Conservation (phyloP, 2,329 filamentous ascomycete species). For the Stagonosporopsis cucurbitacearum region DNA sequence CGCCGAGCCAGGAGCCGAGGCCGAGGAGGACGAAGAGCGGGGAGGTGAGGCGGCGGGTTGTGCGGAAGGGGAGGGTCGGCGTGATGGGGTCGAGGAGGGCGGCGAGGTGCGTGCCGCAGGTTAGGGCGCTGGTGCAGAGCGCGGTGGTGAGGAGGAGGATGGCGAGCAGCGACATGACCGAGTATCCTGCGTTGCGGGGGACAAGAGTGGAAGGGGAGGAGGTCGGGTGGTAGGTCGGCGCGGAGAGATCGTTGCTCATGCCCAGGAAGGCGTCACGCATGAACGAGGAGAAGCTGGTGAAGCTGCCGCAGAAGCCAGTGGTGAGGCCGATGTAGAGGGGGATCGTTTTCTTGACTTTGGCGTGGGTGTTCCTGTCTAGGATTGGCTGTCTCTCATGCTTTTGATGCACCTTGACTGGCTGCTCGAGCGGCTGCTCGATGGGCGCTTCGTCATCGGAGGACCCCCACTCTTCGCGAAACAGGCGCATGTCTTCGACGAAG, state of each 20-base stretch:
- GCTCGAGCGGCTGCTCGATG: conserved; percentile 27
- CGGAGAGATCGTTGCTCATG: conserved; percentile 73
- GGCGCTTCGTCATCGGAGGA: conserved; percentile 30
- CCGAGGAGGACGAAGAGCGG: conserved; percentile 68
- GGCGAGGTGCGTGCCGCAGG: conserved; percentile 77
- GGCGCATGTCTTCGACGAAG: conserved; percentile 75
- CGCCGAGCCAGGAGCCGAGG: conserved; percentile 78
- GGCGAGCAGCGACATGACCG: conserved; percentile 79
- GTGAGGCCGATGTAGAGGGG: conserved; percentile 87
- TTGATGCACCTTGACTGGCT: conserved; percentile 4
- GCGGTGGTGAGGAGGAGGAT: conserved; percentile 75
- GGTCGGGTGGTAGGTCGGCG: conserved; percentile 53
- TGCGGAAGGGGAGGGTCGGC: conserved; percentile 65
- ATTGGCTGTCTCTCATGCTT: conserved; percentile 55
- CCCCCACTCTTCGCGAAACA: conserved; percentile 75
- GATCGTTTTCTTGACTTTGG: conserved; percentile 78
- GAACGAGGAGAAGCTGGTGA: conserved; percentile 89
- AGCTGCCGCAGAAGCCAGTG: conserved; percentile 87
- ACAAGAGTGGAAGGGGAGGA: conserved; percentile 41
- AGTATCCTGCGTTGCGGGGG: conserved; percentile 74
- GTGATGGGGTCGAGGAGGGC: conserved; percentile 63
- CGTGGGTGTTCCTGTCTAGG: conserved; percentile 45
- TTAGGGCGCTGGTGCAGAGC: conserved; percentile 72
- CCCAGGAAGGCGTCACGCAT: conserved; percentile 81
- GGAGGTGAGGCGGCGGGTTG: conserved; percentile 69